A percentile compares a stretch with the other conserved stretches of the same genome.
These are phyloP conservation scores for Kalmusia sp. DNA, from an alignment of 2,329 filamentous ascomycete species.

Conservation along the genomic window DNA sequence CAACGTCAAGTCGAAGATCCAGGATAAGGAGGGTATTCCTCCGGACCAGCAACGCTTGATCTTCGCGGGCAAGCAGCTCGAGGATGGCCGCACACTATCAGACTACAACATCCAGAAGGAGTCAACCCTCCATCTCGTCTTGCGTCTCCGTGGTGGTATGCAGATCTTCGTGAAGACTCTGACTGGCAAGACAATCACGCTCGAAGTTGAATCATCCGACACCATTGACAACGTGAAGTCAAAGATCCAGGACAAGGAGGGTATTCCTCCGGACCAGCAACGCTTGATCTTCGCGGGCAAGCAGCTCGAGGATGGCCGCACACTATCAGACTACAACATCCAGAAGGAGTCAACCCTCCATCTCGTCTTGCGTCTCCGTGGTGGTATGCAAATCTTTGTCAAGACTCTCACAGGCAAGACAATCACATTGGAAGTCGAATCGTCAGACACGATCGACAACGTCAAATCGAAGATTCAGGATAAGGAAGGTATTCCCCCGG, in stretches of 20 bases:
- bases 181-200: conserved; percentile 70
- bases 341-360: conserved; percentile 91
- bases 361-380: conserved; percentile 84
- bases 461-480: conserved; percentile 87
- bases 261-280: conserved; percentile 95
- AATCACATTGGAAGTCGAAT: conserved; percentile 90
- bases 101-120: conserved; percentile 66
- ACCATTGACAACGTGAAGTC: conserved; percentile 97
- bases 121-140: conserved; percentile 76
- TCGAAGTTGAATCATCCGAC: conserved; percentile 75
- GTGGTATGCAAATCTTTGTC: conserved; percentile 71
- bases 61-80: conserved; percentile 65
- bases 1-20: conserved; percentile 55
- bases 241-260: conserved; percentile 98
- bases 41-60: conserved; percentile 66
- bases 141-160: conserved; percentile 72
- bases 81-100: conserved; percentile 63
- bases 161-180: conserved; percentile 70
- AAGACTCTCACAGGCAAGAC: conserved; percentile 80
- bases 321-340: conserved; percentile 91
- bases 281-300: conserved; percentile 96
- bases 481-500: conserved; percentile 86
- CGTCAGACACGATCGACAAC: conserved; percentile 90
- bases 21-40: conserved; percentile 67
- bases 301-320: conserved; percentile 94